phyloP scores from a whole-genome alignment of 495 filamentous ascomycete genomes.

The Saxispiralis lemnorum region DNA sequence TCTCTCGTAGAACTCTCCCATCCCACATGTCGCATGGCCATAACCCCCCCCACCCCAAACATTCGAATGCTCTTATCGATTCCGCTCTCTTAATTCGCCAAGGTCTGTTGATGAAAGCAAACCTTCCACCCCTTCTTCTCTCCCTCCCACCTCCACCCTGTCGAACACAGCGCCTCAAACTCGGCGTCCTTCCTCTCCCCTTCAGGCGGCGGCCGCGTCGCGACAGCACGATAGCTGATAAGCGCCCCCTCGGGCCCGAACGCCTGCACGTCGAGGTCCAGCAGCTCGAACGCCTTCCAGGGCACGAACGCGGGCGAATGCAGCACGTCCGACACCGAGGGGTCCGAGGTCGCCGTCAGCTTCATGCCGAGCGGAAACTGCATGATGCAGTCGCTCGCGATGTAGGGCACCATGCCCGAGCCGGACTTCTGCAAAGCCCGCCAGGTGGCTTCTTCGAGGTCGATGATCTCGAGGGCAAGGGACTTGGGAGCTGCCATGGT shows the following conservation, averaged over 20 bases:
- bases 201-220: not conserved
- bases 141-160: not conserved
- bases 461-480: not conserved
- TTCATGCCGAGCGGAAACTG: conserved; percentile 3
- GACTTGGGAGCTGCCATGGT: too few species aligned
- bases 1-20: too few species aligned
- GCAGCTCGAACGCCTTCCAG: conserved; percentile 1
- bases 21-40: too few species aligned
- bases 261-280: not conserved
- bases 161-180: conserved; percentile 3
- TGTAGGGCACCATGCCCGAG: not conserved
- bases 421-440: not conserved
- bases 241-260: not conserved
- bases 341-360: not conserved
- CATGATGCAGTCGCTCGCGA: conserved; percentile 1
- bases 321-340: not conserved
- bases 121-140: not conserved
- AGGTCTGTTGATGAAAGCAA: conserved; percentile 2
- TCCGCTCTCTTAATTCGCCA: not conserved
- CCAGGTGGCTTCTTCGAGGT: conserved; percentile 4
- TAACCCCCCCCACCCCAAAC: too few species aligned
- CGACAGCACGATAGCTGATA: not conserved
- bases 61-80: too few species aligned
- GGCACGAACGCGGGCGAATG: not conserved
- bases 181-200: not conserved